phyloP scores from a whole-genome alignment of 2,329 filamentous ascomycete species.

The Ophiostoma triangulosporum region DNA sequence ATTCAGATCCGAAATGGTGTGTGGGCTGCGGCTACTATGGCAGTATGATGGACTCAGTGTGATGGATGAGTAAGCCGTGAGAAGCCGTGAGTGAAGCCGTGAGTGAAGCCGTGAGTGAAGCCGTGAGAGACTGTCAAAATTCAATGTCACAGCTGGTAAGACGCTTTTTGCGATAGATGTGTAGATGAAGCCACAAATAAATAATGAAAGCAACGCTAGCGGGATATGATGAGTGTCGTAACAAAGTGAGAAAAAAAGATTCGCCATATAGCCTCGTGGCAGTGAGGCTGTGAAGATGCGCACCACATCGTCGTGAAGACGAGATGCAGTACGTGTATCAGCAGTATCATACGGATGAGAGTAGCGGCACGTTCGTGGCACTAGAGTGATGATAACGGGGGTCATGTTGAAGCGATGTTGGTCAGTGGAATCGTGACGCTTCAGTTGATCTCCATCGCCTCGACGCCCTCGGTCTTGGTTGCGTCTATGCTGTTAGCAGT shows the following conservation, averaged over 20 bases:
- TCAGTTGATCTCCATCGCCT: conserved; percentile 2
- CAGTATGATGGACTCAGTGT: no score
- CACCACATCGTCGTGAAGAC: background rate
- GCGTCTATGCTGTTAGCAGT: background rate
- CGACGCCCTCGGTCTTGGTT: background rate
- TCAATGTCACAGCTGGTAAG: no score
- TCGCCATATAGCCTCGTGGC: background rate
- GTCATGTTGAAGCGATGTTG: background rate
- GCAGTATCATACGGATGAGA: no score
- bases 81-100: no score
- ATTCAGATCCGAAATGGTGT: no score
- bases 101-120: no score
- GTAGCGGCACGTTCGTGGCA: no score
- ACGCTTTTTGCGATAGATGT: no score
- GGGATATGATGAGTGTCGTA: background rate
- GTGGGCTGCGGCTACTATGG: no score
- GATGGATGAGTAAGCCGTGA: no score
- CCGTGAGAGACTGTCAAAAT: no score
- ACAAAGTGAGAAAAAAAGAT: background rate
- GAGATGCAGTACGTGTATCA: background rate
- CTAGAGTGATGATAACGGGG: background rate
- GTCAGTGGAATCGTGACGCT: background rate
- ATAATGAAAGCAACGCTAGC: background rate
- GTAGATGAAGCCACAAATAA: no score
- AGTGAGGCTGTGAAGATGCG: background rate